These are phyloP conservation scores for Dictyostelium discoideum DNA, from an alignment of 78 protist genomes.

Conservation along the genomic window DNA sequence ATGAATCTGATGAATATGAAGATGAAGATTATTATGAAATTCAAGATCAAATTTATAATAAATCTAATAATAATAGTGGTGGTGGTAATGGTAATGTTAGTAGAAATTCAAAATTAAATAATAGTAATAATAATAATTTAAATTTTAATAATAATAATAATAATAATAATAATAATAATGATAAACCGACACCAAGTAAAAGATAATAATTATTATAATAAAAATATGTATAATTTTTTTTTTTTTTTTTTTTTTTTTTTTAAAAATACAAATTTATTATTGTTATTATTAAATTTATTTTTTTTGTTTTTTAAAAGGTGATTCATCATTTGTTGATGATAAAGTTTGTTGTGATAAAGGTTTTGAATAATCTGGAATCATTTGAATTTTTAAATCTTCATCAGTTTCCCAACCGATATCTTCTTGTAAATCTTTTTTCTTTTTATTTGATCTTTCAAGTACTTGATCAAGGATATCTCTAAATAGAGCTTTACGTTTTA, in stretches of 20 bases:
- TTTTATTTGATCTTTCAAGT: constrained; percentile 44
- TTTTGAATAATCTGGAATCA: constrained; percentile 27
- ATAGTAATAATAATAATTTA: neutral
- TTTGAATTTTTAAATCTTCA: constrained; percentile 29
- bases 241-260: neutral
- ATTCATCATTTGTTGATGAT: neutral
- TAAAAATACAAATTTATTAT: neutral
- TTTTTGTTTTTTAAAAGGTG: constrained; percentile 1
- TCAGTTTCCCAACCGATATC: constrained; percentile 72
- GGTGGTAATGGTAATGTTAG: neutral
- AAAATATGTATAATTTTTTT: neutral
- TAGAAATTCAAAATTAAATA: neutral
- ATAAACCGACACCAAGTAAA: neutral
- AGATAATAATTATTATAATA: neutral
- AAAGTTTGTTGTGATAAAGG: neutral
- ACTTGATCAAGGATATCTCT: constrained; percentile 18
- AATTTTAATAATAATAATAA: neutral
- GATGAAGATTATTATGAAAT: constrained; percentile 37
- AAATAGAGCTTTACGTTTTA: constrained; percentile 23
- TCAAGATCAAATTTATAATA: constrained; percentile 10
- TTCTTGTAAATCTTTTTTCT: constrained; percentile 59
- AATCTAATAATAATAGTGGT: neutral
- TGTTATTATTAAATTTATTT: neutral
- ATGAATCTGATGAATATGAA: neutral
- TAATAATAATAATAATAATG: neutral